A percentile compares a stretch with the other conserved stretches of the same genome.
Evolutionary conservation across 371 early-diverging fungal genomes (phyloP).

Genomic region (Mucor circinelloides): DNA sequence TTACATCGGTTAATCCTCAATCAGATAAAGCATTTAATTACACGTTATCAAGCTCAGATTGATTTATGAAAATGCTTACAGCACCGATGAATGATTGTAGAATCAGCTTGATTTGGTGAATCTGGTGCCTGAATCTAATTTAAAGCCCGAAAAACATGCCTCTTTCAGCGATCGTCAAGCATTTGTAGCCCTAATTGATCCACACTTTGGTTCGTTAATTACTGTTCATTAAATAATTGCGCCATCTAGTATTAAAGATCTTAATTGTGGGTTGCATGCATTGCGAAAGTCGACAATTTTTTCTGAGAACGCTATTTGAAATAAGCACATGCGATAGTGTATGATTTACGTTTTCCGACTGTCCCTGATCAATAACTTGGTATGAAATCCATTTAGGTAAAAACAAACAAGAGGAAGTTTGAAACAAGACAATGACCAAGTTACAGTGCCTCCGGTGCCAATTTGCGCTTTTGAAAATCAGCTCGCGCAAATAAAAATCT

Average conservation of each 20-base stretch:
- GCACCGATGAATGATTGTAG: neutral
- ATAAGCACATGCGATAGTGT: neutral
- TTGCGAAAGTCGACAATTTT: neutral
- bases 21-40: neutral
- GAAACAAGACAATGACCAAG: neutral
- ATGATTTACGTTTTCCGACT: neutral
- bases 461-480: neutral
- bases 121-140: neutral
- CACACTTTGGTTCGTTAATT: neutral
- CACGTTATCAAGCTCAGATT: neutral
- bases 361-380: neutral
- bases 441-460: slow-evolving; percentile 3
- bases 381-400: too few relatives aligned
- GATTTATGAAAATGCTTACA: neutral
- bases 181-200: neutral
- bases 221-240: neutral
- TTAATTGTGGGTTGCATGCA: neutral
- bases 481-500: too few relatives aligned
- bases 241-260: neutral
- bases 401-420: too few relatives aligned
- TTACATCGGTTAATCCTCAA: neutral
- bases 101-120: neutral
- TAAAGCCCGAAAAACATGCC: too few relatives aligned
- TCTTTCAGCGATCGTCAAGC: neutral
- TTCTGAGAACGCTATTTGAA: neutral